These are phyloP conservation scores for Hondaea fermentalgiana DNA, from an alignment of 108 stramenopile genomes.

Conservation along the genomic window DNA sequence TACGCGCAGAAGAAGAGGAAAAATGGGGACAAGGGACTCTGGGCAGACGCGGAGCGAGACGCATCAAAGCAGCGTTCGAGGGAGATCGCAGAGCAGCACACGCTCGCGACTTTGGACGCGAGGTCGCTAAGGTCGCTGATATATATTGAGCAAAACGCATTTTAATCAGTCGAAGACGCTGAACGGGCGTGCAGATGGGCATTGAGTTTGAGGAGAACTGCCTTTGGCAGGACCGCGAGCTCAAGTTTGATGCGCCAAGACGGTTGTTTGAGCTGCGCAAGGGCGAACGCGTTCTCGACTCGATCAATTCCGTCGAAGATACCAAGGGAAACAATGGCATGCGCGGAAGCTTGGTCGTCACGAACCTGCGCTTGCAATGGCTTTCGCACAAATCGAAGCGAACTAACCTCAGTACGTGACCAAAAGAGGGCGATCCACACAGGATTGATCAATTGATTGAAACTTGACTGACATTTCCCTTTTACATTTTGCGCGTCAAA, in stretches of 20 bases:
- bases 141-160: too few species aligned
- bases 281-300: constrained; percentile 48
- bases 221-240: constrained; percentile 58
- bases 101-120: too few species aligned
- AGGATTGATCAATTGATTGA: too few species aligned
- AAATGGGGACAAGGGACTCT: too few species aligned
- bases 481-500: neutral
- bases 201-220: neutral
- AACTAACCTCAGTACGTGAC: constrained; percentile 35
- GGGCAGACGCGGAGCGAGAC: too few species aligned
- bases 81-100: too few species aligned
- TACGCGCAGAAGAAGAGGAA: too few species aligned
- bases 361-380: constrained; percentile 54
- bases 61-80: too few species aligned
- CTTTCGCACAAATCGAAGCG: constrained; percentile 35
- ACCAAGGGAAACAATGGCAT: constrained; percentile 48
- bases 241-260: constrained; percentile 42
- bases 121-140: neutral
- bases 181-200: neutral
- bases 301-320: constrained; percentile 56
- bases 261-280: constrained; percentile 11
- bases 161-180: too few species aligned
- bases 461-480: too few species aligned
- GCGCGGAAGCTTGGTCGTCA: constrained; percentile 40
- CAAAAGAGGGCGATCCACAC: too few species aligned